Evolutionary conservation across 2,329 filamentous ascomycete species (phyloP).

Genomic region (Dactylellina cionopaga): DNA sequence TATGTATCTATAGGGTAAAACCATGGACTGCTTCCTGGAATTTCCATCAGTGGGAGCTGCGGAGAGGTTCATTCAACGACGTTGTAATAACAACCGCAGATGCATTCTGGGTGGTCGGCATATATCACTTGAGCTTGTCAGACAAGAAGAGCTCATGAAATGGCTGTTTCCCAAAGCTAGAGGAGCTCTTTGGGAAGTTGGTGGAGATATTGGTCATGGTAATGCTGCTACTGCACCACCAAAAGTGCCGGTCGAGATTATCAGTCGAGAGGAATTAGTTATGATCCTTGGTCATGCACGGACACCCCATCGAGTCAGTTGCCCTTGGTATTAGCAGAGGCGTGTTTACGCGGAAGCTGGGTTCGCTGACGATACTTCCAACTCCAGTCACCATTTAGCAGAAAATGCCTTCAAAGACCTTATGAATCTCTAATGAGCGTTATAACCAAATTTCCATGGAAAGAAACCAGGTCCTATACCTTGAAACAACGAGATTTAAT

Average conservation of each 20-base stretch:
- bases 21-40: conserved; percentile 71
- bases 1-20: conserved; percentile 67
- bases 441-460: conserved; percentile 72
- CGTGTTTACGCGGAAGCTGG: no score
- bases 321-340: no score
- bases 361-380: not conserved
- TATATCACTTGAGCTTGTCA: conserved; percentile 69
- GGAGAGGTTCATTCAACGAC: conserved; percentile 61
- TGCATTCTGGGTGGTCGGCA: conserved; percentile 69
- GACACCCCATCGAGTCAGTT: conserved; percentile 70
- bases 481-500: conserved; percentile 68
- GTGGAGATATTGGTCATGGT: conserved; percentile 53
- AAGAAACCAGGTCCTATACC: conserved; percentile 68
- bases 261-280: conserved; percentile 71
- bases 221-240: conserved; percentile 56
- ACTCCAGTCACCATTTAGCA: conserved; percentile 69
- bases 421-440: conserved; percentile 74
- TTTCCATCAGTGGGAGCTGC: conserved; percentile 68
- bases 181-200: conserved; percentile 68
- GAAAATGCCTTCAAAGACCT: conserved; percentile 71
- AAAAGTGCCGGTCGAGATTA: conserved; percentile 63
- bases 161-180: conserved; percentile 71
- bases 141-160: conserved; percentile 69
- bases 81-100: conserved; percentile 55
- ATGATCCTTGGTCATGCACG: conserved; percentile 74